phyloP scores from a whole-genome alignment of 805 yeast genomes.

The Yarrowia sp. region DNA sequence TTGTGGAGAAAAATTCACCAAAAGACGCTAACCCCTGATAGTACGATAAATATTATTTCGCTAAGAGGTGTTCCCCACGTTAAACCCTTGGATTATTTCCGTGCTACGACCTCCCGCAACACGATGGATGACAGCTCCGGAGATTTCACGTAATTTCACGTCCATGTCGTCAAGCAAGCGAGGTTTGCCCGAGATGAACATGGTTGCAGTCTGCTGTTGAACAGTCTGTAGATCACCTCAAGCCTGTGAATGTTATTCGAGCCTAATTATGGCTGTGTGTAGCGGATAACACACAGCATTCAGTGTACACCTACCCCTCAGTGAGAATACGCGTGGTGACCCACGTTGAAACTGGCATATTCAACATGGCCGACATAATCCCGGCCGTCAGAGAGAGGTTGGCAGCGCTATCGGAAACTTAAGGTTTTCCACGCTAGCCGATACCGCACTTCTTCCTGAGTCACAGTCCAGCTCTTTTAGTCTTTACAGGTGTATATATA shows the following conservation, averaged over 20 bases:
- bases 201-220: background rate
- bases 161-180: too few relatives aligned
- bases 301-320: too few relatives aligned
- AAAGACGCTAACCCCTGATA: too few relatives aligned
- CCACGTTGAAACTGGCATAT: background rate
- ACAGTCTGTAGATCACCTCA: background rate
- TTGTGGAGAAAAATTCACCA: background rate
- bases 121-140: too few relatives aligned
- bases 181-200: background rate
- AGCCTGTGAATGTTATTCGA: conserved; percentile 17
- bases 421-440: background rate
- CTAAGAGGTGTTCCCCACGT: background rate
- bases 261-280: too few relatives aligned
- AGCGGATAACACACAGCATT: too few relatives aligned
- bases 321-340: background rate
- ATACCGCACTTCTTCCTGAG: conserved; percentile 20
- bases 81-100: background rate
- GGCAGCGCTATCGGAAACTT: background rate
- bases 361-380: background rate
- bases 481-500: conserved; percentile 8
- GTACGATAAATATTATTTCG: background rate
- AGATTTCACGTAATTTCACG: too few relatives aligned
- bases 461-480: conserved; percentile 5
- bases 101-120: too few relatives aligned
- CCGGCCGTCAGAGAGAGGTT: background rate